phyloP scores from a whole-genome alignment of 805 yeast genomes.

The Geotrichum ghanense region DNA sequence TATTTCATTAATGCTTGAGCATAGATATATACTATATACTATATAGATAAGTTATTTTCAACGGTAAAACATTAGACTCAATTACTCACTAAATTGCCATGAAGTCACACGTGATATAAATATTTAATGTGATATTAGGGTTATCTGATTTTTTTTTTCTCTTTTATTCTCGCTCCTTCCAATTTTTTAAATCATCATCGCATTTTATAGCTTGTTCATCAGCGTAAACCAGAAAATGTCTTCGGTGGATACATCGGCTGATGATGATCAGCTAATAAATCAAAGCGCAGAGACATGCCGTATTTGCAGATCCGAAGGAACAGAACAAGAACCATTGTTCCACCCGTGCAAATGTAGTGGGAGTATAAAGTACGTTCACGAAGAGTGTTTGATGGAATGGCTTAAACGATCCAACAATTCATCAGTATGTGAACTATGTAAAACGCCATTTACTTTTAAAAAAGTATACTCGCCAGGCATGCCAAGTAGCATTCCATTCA shows the following conservation, averaged over 20 bases:
- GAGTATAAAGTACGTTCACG: conserved; percentile 85
- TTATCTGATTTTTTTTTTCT: too few species aligned
- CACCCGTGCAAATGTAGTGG: conserved; percentile 95
- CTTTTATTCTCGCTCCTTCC: too few species aligned
- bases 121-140: too few species aligned
- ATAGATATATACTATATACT: too few species aligned
- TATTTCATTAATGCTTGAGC: too few species aligned
- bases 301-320: conserved; percentile 88
- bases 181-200: too few species aligned
- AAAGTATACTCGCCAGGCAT: conserved; percentile 54
- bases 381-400: conserved; percentile 88
- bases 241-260: background rate
- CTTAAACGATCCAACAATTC: conserved; percentile 52
- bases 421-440: conserved; percentile 79
- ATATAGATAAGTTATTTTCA: too few species aligned
- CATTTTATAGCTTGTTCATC: too few species aligned
- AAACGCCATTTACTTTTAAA: conserved; percentile 55
- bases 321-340: conserved; percentile 62
- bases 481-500: conserved; percentile 30
- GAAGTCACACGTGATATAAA: too few species aligned
- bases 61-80: too few species aligned
- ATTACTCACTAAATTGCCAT: too few species aligned
- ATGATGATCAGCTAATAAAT: background rate
- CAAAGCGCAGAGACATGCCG: conserved; percentile 43
- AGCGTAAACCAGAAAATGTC: too few species aligned